Percentiles rank a stretch among this genome's conserved stretches.
These are phyloP conservation scores for Westerdykella sp. DNA, from an alignment of 2,329 filamentous ascomycete species.

Conservation along the genomic window DNA sequence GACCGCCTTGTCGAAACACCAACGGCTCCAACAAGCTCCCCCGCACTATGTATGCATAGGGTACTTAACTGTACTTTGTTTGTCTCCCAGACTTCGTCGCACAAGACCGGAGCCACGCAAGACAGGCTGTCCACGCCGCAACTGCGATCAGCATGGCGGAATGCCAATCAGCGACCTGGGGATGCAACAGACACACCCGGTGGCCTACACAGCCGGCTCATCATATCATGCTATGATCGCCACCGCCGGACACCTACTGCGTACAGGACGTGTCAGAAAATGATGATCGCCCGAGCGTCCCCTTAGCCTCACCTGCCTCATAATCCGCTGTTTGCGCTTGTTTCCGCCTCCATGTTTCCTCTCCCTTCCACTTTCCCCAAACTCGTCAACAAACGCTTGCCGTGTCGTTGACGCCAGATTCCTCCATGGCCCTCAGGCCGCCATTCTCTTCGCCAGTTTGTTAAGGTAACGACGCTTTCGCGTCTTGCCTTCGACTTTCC, in stretches of 20 bases:
- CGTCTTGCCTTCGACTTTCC: conserved; percentile 1
- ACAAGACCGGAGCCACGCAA: background rate
- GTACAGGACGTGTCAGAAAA: conserved; percentile 1
- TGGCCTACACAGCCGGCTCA: background rate
- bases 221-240: background rate
- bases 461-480: too few species aligned
- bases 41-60: background rate
- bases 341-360: too few species aligned
- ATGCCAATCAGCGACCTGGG: background rate
- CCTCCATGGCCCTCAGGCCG: too few species aligned
- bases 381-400: too few species aligned
- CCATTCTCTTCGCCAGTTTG: too few species aligned
- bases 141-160: background rate
- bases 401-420: too few species aligned
- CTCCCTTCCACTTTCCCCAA: too few species aligned
- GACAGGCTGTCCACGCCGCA: background rate
- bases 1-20: background rate
- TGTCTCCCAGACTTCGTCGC: background rate
- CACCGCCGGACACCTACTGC: background rate
- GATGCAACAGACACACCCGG: background rate
- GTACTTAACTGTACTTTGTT: background rate
- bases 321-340: too few species aligned
- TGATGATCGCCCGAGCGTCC: background rate
- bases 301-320: too few species aligned
- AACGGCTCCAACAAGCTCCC: background rate